Percentiles rank a stretch among this genome's conserved stretches.
Conservation (phyloP, 208 protist genomes). For the Porcisia deanei region DNA sequence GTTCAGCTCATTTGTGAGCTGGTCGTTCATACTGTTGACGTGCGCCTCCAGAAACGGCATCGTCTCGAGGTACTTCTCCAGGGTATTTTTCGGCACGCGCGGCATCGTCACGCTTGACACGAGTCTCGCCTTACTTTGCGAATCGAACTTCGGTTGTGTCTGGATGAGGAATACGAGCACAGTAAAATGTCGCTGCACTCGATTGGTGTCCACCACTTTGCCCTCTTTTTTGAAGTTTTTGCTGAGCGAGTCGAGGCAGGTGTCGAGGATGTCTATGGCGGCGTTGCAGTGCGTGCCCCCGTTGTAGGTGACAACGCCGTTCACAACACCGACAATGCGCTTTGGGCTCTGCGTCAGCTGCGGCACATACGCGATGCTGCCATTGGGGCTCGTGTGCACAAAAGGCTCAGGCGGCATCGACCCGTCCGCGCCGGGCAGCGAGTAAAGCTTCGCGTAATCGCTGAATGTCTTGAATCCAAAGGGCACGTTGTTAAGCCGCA, state of each 20-base stretch:
- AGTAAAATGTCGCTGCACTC: conserved; percentile 96
- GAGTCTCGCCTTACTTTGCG: conserved; percentile 99
- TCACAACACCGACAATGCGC: conserved; percentile 99
- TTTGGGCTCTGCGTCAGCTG: conserved; percentile 82
- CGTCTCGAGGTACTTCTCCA: conserved; percentile 77
- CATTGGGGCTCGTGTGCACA: conserved; percentile 72
- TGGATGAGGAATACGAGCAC: conserved; percentile 99
- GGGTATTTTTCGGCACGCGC: conserved; percentile 85
- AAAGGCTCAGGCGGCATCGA: conserved; percentile 66
- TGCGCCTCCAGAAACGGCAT: conserved; percentile 88
- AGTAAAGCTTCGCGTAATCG: conserved; percentile 95
- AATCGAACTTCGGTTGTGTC: conserved; percentile 99
- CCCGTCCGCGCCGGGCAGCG: conserved; percentile 37
- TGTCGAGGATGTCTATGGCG: conserved; percentile 89
- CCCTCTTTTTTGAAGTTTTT: conserved; percentile 76
- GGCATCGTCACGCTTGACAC: conserved; percentile 88
- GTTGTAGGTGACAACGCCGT: conserved; percentile 98
- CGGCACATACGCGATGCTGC: conserved; percentile 82
- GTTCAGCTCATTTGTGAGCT: conserved; percentile 77
- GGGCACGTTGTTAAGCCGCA: conserved; percentile 96
- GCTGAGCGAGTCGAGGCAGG: conserved; percentile 63
- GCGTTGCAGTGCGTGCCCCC: conserved; percentile 99
- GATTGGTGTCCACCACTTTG: conserved; percentile 93
- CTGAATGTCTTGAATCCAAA: conserved; percentile 95
- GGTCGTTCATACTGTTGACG: conserved; percentile 66